These are phyloP conservation scores for Claviceps sp. DNA, from an alignment of 2,329 filamentous ascomycete genomes.

Conservation along the genomic window DNA sequence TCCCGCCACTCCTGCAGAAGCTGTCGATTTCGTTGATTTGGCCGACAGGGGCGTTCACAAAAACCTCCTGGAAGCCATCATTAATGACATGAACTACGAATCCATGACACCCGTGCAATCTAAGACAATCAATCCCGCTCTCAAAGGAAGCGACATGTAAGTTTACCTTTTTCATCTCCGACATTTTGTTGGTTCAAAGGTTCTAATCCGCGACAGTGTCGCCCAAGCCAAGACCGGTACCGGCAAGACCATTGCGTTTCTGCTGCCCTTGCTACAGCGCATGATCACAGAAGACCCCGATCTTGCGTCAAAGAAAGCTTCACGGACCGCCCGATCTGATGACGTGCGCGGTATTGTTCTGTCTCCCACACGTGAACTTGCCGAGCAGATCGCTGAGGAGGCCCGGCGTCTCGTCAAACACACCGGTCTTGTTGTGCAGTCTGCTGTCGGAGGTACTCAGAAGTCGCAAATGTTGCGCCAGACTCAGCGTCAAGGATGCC, in stretches of 20 bases:
- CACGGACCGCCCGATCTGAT: constrained; percentile 26
- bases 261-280: constrained; percentile 72
- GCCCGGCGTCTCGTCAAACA: constrained; percentile 51
- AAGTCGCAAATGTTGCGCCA: constrained; percentile 55
- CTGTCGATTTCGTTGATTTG: constrained; percentile 32
- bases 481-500: constrained; percentile 65
- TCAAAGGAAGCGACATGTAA: constrained; percentile 74
- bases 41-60: constrained; percentile 39
- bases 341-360: constrained; percentile 60
- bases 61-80: constrained; percentile 56
- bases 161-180: constrained; percentile 18
- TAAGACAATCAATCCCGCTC: constrained; percentile 65
- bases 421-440: constrained; percentile 55
- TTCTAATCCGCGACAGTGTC: constrained; percentile 38
- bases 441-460: constrained; percentile 83
- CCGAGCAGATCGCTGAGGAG: constrained; percentile 69
- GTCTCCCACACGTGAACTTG: constrained; percentile 70
- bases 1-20: constrained; percentile 12
- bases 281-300: constrained; percentile 53
- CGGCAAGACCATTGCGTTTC: constrained; percentile 89
- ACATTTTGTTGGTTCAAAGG: not conserved
- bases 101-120: constrained; percentile 89
- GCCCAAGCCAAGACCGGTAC: constrained; percentile 96
- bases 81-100: constrained; percentile 58
- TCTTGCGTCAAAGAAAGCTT: constrained; percentile 35